Conservation (phyloP, 75 land plant genomes). For the Picea glauca region DNA sequence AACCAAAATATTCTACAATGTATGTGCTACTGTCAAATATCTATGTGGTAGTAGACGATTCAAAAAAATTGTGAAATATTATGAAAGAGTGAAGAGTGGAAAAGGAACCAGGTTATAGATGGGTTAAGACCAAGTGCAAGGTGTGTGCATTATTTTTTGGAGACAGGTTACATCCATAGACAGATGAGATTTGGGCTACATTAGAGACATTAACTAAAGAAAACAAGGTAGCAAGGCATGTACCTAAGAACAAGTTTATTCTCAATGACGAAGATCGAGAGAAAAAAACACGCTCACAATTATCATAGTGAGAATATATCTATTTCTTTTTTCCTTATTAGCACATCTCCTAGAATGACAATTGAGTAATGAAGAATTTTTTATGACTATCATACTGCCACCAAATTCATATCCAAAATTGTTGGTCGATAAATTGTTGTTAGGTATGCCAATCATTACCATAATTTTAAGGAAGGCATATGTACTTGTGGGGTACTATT, state of each 20-base stretch:
- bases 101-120: slow-evolving; percentile 66
- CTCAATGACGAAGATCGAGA: slow-evolving; percentile 57
- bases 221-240: slow-evolving; percentile 42
- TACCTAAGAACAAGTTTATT: slow-evolving; percentile 36
- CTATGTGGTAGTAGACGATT: slow-evolving; percentile 44
- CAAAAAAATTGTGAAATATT: slow-evolving; percentile 27
- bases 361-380: neutral
- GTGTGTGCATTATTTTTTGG: slow-evolving; percentile 61
- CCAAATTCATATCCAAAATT: neutral
- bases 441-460: slow-evolving; percentile 57
- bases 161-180: slow-evolving; percentile 38
- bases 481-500: slow-evolving; percentile 63
- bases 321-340: neutral
- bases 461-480: slow-evolving; percentile 36
- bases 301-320: slow-evolving; percentile 1
- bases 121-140: slow-evolving; percentile 40
- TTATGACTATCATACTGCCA: neutral
- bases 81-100: slow-evolving; percentile 44
- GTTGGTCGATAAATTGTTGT: slow-evolving; percentile 24
- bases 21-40: slow-evolving; percentile 60
- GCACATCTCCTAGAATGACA: neutral
- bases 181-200: slow-evolving; percentile 34
- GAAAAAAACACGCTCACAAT: slow-evolving; percentile 36
- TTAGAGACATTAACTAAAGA: slow-evolving; percentile 20
- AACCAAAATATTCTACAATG: slow-evolving; percentile 51